A percentile compares a stretch with the other conserved stretches of the same genome.
phyloP scores from a whole-genome alignment of 371 early-diverging fungal species.

The Apophysomyces sp. region DNA sequence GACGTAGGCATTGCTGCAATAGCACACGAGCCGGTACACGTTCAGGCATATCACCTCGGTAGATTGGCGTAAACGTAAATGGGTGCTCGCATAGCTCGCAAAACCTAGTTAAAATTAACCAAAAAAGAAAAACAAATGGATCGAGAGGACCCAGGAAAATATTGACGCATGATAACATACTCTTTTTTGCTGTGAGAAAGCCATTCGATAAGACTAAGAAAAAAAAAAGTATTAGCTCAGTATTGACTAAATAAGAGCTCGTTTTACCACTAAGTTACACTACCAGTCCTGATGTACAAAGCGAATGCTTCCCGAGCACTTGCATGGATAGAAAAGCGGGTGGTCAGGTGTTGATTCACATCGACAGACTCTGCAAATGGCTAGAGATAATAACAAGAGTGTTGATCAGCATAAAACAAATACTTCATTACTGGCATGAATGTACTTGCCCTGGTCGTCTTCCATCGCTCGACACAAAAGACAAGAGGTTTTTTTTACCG shows the following conservation, averaged over 20 bases:
- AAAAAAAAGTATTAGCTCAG: neutral
- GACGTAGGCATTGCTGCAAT: conserved; percentile 46
- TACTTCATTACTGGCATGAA: neutral
- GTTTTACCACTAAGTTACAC: neutral
- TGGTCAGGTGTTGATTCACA: conserved; percentile 58
- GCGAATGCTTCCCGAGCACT: conserved; percentile 76
- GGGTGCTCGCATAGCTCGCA: conserved; percentile 89
- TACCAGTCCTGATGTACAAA: conserved; percentile 75
- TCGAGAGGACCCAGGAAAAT: neutral
- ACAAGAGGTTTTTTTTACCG: neutral
- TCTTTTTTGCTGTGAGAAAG: conserved; percentile 78
- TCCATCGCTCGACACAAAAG: neutral
- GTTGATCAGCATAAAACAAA: neutral
- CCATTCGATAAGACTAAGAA: conserved; percentile 77
- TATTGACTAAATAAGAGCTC: neutral
- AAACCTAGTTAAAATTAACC: conserved; percentile 40
- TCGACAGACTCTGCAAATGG: conserved; percentile 79
- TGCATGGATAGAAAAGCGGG: conserved; percentile 76
- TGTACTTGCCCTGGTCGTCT: conserved; percentile 1
- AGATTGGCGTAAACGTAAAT: conserved; percentile 81
- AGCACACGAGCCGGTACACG: conserved; percentile 58
- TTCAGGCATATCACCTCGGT: conserved; percentile 69
- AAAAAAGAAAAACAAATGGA: conserved; percentile 2
- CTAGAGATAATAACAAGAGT: neutral
- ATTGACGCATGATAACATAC: conserved; percentile 23